Evolutionary conservation across 306 rosid species (phyloP).

Genomic region (Malus domestica): DNA sequence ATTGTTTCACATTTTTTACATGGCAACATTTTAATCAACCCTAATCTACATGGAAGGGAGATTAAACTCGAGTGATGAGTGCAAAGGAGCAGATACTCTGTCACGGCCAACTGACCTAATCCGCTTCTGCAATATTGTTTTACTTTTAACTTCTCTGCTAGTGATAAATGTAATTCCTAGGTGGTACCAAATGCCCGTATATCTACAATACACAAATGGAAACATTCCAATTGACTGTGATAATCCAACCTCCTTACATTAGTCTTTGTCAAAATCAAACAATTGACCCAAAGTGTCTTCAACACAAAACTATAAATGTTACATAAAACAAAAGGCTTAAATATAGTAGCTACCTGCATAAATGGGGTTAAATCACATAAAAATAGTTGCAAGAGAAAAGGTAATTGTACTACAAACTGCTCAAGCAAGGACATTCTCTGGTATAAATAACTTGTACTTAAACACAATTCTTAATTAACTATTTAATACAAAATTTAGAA

Average conservation of each 20-base stretch:
- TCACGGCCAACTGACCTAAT: background rate
- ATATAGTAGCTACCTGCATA: background rate
- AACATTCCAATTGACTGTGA: background rate
- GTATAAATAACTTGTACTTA: too few species aligned
- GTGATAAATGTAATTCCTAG: background rate
- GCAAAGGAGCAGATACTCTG: background rate
- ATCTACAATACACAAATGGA: background rate
- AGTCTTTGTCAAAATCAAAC: background rate
- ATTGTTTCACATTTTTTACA: background rate
- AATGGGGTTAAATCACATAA: too few species aligned
- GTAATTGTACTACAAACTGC: too few species aligned
- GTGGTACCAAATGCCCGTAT: background rate
- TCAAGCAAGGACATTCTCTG: too few species aligned
- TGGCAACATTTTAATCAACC: background rate
- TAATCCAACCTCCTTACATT: background rate
- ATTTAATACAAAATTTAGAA: too few species aligned
- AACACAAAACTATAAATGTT: background rate
- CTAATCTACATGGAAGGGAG: too few species aligned
- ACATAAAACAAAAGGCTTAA: background rate
- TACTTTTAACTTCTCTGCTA: background rate
- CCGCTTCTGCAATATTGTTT: background rate
- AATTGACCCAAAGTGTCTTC: background rate
- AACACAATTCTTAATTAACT: too few species aligned
- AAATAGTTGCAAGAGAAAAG: too few species aligned
- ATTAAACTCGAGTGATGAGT: background rate